Evolutionary conservation across 306 rosid species (phyloP), one percentile per base, ranked within the genome.

Genomic region (Dicorynia guianensis): DNA sequence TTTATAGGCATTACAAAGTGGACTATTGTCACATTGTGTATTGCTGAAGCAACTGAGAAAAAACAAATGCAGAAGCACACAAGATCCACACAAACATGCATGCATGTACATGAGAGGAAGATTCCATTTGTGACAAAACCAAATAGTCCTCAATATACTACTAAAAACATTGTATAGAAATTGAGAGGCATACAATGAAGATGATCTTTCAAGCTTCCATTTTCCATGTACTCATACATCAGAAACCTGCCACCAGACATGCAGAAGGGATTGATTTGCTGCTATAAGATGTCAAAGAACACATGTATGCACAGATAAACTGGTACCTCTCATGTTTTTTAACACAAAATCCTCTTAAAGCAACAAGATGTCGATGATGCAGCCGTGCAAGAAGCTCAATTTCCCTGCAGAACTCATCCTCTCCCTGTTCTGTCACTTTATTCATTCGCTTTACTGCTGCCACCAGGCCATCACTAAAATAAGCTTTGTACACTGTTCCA

Each of bases 171-270:
- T 76, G 46, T 72, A 68, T 60, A 79, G 82, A 77, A 49, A 42
- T 62, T 69, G 68, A 82, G 82, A 76, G 82, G 75, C 93, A 87
- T 92, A 96, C 99, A 74, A 81, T 96, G 98, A 82, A 96, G 97
- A 90, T 92, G 97, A 82, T 96, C 99, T 83, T 92, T 89, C 87
- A 96, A 84, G 97, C 98, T 96, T 74, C 99, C 99, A 72, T 92
- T 95, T 75, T 86, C 97, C 99, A 96, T 92, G 87, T 89, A 84
- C 85, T 96, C 99, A 19, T 92, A 96, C 84, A 96, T 67, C 56
- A 96, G 89, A 89, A 92, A 92, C 96, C 99, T 96, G 91, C 78
- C 82, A 84, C 64, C 65, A 80, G 68, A 81, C 40, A 76, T 33
- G 59, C 63, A 76, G 33, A 81, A 69, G 64, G 48, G 81, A 77